A percentile compares a stretch with the other conserved stretches of the same genome.
These are phyloP conservation scores for Phytopythium montanum DNA, from an alignment of 352 stramenopile genomes.

Conservation along the genomic window DNA sequence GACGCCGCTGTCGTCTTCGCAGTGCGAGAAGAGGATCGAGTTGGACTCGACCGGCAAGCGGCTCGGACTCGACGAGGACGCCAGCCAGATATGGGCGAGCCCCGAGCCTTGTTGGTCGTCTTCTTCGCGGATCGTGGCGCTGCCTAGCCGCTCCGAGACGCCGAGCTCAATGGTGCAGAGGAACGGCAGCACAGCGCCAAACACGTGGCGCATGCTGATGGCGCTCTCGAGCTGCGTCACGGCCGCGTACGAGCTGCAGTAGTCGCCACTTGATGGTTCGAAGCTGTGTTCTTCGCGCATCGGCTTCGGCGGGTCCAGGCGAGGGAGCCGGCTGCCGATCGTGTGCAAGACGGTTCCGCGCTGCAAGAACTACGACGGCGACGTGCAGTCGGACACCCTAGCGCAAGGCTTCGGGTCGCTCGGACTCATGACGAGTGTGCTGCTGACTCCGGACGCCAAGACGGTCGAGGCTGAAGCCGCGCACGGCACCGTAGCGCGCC, in stretches of 20 bases:
- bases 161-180: slow-evolving; percentile 46
- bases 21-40: no score
- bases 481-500: slow-evolving; percentile 87
- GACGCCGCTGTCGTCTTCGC: no score
- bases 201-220: slow-evolving; percentile 40
- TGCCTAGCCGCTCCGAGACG: slow-evolving; percentile 44
- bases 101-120: slow-evolving; percentile 30
- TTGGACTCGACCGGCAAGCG: no score
- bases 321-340: slow-evolving; percentile 16
- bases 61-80: slow-evolving; percentile 21
- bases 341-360: no score
- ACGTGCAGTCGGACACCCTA: slow-evolving; percentile 89
- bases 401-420: slow-evolving; percentile 88
- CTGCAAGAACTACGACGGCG: slow-evolving; percentile 92
- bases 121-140: slow-evolving; percentile 44
- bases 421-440: slow-evolving; percentile 86
- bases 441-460: slow-evolving; percentile 82
- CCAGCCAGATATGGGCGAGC: slow-evolving; percentile 35
- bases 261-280: slow-evolving; percentile 22
- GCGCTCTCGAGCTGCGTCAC: slow-evolving; percentile 25
- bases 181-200: slow-evolving; percentile 32
- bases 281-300: slow-evolving; percentile 33
- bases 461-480: slow-evolving; percentile 87
- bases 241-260: slow-evolving; percentile 21
- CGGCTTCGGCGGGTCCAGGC: slow-evolving; percentile 22